A percentile compares a stretch with the other conserved stretches of the same genome.
These are phyloP conservation scores for Neocatenulostroma microsporum DNA, from an alignment of 2,329 filamentous ascomycete species.

Conservation along the genomic window DNA sequence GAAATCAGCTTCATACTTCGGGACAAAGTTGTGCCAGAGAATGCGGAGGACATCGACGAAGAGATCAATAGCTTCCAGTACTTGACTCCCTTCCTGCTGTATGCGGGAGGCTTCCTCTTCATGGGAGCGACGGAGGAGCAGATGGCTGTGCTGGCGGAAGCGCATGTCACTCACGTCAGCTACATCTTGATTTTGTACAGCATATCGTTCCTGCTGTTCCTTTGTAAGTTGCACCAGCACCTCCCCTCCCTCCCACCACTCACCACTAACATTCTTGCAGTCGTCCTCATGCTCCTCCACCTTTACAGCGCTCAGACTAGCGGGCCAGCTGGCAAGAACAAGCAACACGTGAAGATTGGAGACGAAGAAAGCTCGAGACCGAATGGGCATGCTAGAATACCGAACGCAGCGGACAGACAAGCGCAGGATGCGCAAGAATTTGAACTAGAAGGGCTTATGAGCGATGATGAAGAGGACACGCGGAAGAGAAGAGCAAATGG, in stretches of 20 bases:
- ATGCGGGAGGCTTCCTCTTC: conserved; percentile 89
- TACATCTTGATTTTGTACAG: conserved; percentile 91
- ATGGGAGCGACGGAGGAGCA: conserved; percentile 98
- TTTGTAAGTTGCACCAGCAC: conserved; percentile 51
- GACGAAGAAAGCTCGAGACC: conserved; percentile 19
- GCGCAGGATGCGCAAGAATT: conserved; percentile 83
- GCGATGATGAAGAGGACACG: conserved; percentile 65
- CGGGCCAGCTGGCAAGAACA: conserved; percentile 28
- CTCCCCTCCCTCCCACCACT: not conserved
- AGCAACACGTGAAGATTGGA: conserved; percentile 22
- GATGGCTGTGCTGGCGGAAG: conserved; percentile 67
- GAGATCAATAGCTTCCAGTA: conserved; percentile 46
- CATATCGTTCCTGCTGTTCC: conserved; percentile 80
- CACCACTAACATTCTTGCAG: conserved; percentile 27
- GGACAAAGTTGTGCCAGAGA: conserved; percentile 49
- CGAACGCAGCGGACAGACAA: conserved; percentile 42
- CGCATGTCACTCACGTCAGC: conserved; percentile 76
- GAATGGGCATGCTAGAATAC: conserved; percentile 42
- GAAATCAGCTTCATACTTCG: conserved; percentile 82
- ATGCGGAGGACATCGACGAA: conserved; percentile 25
- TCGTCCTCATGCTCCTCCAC: conserved; percentile 75
- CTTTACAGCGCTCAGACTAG: conserved; percentile 65
- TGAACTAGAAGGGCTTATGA: conserved; percentile 83
- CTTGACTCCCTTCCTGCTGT: conserved; percentile 53
- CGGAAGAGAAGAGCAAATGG: no score